Conservation (phyloP, 345 rosid species). For the Hypericum perforatum region DNA sequence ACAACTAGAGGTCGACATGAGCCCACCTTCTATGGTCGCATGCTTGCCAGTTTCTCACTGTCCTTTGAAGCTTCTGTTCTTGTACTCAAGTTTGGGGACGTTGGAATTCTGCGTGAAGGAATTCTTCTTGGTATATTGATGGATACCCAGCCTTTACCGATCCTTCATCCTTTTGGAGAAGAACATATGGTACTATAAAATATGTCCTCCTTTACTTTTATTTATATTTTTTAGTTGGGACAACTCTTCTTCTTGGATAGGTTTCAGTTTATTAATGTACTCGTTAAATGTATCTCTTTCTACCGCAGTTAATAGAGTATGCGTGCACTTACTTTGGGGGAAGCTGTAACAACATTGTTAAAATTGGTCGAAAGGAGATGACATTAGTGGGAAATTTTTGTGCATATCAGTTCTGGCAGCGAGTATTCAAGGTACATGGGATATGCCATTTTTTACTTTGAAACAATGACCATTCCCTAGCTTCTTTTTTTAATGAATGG, state of each 20-base stretch:
- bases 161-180: slow-evolving; percentile 73
- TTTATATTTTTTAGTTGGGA: not conserved
- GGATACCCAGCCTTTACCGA: slow-evolving; percentile 78
- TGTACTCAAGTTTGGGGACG: slow-evolving; percentile 69
- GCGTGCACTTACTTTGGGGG: slow-evolving; percentile 38
- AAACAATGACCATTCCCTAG: not conserved
- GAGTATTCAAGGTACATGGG: slow-evolving; percentile 50
- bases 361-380: slow-evolving; percentile 54
- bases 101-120: slow-evolving; percentile 81
- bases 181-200: slow-evolving; percentile 48
- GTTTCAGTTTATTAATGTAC: not conserved
- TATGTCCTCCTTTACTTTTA: slow-evolving; percentile 7
- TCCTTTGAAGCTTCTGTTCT: slow-evolving; percentile 77
- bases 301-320: slow-evolving; percentile 55
- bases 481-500: slow-evolving; percentile 10
- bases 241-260: slow-evolving; percentile 12
- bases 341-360: slow-evolving; percentile 25
- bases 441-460: slow-evolving; percentile 7
- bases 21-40: slow-evolving; percentile 82
- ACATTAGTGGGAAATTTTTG: slow-evolving; percentile 55
- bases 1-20: slow-evolving; percentile 57
- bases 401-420: slow-evolving; percentile 88
- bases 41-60: slow-evolving; percentile 75
- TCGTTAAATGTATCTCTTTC: no score
- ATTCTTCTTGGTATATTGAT: slow-evolving; percentile 72